A percentile compares a stretch with the other conserved stretches of the same genome.
Conservation (phyloP, 352 stramenopile genomes). For the Pythium insidiosum region DNA sequence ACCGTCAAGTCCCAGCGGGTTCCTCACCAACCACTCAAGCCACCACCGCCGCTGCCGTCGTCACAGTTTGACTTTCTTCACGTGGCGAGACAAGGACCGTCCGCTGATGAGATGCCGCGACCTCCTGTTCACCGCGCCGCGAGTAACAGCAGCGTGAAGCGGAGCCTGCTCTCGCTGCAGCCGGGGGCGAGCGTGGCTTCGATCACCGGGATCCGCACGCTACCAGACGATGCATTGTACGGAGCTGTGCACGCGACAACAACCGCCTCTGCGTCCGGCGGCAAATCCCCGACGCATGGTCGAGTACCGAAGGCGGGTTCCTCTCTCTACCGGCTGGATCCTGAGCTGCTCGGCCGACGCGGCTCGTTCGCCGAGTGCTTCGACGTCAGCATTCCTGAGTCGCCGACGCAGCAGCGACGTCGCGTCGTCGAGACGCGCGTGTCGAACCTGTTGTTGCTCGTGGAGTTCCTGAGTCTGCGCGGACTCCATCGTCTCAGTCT, state of each 20-base stretch:
- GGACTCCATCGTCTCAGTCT: slow-evolving; percentile 38
- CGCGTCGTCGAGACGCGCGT: background rate
- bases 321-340: slow-evolving; percentile 14
- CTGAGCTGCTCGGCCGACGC: slow-evolving; percentile 9
- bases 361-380: slow-evolving; percentile 7
- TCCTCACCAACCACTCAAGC: background rate
- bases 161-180: background rate
- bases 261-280: background rate
- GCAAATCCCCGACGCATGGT: background rate
- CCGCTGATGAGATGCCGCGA: background rate
- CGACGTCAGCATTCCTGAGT: slow-evolving; percentile 3
- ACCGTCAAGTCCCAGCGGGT: background rate
- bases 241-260: too few species aligned
- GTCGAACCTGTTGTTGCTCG: slow-evolving; percentile 32
- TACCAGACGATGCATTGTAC: slow-evolving; percentile 8
- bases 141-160: slow-evolving; percentile 2
- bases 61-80: slow-evolving; percentile 12
- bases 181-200: slow-evolving; percentile 2
- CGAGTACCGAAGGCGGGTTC: slow-evolving; percentile 1
- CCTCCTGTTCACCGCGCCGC: background rate
- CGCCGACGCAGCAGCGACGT: background rate
- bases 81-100: slow-evolving; percentile 2
- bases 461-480: slow-evolving; percentile 34
- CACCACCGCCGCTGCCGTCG: background rate
- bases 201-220: slow-evolving; percentile 7